Percentiles rank a stretch among this genome's conserved stretches.
These are phyloP conservation scores for Epichloe bromicola DNA, from an alignment of 2,329 filamentous ascomycete genomes.

Conservation along the genomic window DNA sequence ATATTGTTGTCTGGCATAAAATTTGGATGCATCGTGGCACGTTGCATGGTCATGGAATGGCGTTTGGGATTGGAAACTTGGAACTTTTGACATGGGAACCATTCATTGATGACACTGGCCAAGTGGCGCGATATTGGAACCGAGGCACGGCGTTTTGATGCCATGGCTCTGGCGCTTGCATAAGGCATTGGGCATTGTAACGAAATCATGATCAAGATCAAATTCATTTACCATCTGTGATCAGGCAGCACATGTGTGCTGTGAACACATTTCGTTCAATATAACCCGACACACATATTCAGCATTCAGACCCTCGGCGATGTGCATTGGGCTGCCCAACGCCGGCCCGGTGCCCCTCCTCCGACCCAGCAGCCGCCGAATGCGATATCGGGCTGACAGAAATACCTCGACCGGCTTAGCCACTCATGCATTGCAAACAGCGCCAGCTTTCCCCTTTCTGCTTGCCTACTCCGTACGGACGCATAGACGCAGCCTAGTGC, in stretches of 20 bases:
- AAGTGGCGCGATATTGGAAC: background rate
- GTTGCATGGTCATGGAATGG: background rate
- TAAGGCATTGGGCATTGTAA: background rate
- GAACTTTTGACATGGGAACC: too few relatives aligned
- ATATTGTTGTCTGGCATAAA: background rate
- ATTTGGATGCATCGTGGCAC: background rate
- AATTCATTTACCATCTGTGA: background rate
- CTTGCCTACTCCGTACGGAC: background rate
- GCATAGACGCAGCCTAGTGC: too few relatives aligned
- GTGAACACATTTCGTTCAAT: too few relatives aligned
- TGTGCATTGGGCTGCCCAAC: background rate
- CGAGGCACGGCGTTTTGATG: background rate
- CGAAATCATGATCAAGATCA: background rate
- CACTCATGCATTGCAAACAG: background rate
- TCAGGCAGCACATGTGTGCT: background rate
- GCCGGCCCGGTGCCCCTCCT: background rate
- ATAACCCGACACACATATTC: too few relatives aligned
- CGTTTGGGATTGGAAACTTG: background rate
- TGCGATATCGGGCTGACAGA: background rate
- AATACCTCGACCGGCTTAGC: background rate
- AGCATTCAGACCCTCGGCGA: background rate
- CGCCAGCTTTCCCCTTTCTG: background rate
- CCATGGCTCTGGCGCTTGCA: background rate
- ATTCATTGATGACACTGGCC: background rate
- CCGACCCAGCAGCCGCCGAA: background rate